A percentile compares a stretch with the other conserved stretches of the same genome.
phyloP scores from a whole-genome alignment of 768 basidiomycete species.

The Clathrus columnatus region DNA sequence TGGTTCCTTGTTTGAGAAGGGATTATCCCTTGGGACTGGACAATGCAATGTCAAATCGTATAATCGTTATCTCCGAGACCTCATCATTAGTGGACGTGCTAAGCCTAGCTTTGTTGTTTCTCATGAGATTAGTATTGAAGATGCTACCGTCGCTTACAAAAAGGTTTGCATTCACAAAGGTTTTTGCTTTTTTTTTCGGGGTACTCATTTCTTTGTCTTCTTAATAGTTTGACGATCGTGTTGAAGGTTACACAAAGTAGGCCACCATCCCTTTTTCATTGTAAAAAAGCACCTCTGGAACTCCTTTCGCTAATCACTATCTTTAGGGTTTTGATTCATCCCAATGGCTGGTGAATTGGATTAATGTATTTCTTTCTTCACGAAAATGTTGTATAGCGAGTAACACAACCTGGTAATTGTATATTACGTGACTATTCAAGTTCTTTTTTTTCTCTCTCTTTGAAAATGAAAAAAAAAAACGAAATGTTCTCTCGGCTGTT shows the following conservation, averaged over 20 bases:
- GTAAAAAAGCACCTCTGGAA: background rate
- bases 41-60: conserved; percentile 53
- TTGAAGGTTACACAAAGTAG: conserved; percentile 44
- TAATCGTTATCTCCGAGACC: conserved; percentile 45
- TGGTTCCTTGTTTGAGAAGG: conserved; percentile 52
- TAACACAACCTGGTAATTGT: background rate
- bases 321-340: conserved; percentile 9
- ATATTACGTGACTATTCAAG: background rate
- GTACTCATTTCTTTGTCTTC: background rate
- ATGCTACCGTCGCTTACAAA: conserved; percentile 40
- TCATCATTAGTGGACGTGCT: conserved; percentile 44
- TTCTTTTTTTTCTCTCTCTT: background rate
- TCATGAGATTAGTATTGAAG: conserved; percentile 40
- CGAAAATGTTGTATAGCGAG: background rate
- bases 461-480: too few species aligned
- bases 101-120: conserved; percentile 49
- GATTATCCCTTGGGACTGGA: conserved; percentile 43
- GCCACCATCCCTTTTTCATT: background rate
- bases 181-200: background rate
- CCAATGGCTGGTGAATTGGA: conserved; percentile 9
- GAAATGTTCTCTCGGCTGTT: too few species aligned
- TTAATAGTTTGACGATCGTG: conserved; percentile 35
- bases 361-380: background rate
- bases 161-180: conserved; percentile 21
- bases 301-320: background rate